Evolutionary conservation across 371 early-diverging fungal genomes (phyloP).

Genomic region (Apophysomyces trapeziformis): DNA sequence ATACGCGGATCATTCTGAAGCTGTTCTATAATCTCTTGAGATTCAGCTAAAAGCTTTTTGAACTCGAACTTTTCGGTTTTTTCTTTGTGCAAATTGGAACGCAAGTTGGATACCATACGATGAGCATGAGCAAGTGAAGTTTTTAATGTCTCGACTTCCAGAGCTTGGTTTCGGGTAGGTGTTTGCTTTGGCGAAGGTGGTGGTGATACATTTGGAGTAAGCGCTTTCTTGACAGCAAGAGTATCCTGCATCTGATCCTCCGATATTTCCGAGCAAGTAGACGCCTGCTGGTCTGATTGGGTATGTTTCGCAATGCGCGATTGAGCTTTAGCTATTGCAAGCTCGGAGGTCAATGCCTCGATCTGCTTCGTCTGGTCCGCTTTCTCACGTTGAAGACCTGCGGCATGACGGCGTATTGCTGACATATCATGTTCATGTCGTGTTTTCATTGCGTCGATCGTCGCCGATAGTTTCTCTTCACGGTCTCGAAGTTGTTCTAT

Average conservation of each 20-base stretch:
- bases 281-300: conserved; percentile 38
- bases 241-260: conserved; percentile 36
- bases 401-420: conserved; percentile 60
- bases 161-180: conserved; percentile 37
- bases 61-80: conserved; percentile 67
- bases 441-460: conserved; percentile 58
- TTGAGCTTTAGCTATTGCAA: conserved; percentile 54
- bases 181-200: conserved; percentile 35
- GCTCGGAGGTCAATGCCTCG: conserved; percentile 65
- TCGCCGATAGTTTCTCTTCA: conserved; percentile 61
- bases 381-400: conserved; percentile 72
- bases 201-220: conserved; percentile 21
- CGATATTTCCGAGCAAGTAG: conserved; percentile 33
- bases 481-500: conserved; percentile 67
- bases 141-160: conserved; percentile 53
- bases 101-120: conserved; percentile 49
- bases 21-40: conserved; percentile 65
- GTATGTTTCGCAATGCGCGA: conserved; percentile 42
- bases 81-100: conserved; percentile 52
- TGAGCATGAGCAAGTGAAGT: conserved; percentile 52
- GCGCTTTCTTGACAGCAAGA: conserved; percentile 16
- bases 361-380: conserved; percentile 57
- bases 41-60: conserved; percentile 63
- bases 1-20: conserved; percentile 60
- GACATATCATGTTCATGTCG: conserved; percentile 72